phyloP scores from a whole-genome alignment of 2,329 filamentous ascomycete species.

The Fusarium sambucinum region DNA sequence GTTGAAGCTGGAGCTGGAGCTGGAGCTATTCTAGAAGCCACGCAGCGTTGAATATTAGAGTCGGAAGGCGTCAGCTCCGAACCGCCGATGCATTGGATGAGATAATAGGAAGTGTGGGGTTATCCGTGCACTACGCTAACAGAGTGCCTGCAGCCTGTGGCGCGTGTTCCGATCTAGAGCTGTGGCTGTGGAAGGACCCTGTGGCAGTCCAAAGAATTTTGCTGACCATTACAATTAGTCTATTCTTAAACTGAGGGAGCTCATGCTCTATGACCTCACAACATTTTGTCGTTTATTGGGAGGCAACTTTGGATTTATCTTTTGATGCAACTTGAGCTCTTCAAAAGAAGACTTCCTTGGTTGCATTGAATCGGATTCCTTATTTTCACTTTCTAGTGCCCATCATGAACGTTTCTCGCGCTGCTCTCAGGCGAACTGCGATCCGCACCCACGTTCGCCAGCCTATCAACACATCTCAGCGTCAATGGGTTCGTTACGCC shows the following conservation, averaged over 20 bases:
- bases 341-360: not conserved
- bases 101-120: slow-evolving; percentile 17
- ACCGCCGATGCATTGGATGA: slow-evolving; percentile 44
- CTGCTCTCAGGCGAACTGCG: slow-evolving; percentile 48
- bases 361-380: slow-evolving; percentile 13
- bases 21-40: slow-evolving; percentile 47
- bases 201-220: slow-evolving; percentile 46
- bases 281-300: slow-evolving; percentile 24
- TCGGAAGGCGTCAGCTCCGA: slow-evolving; percentile 51
- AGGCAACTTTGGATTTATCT: slow-evolving; percentile 24
- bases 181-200: slow-evolving; percentile 17
- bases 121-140: slow-evolving; percentile 29
- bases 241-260: slow-evolving; percentile 15
- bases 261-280: slow-evolving; percentile 48
- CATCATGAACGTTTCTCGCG: slow-evolving; percentile 51
- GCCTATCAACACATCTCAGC: slow-evolving; percentile 38
- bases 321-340: slow-evolving; percentile 18
- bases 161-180: slow-evolving; percentile 11
- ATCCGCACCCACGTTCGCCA: slow-evolving; percentile 43
- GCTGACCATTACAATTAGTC: slow-evolving; percentile 38
- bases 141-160: slow-evolving; percentile 29
- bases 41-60: slow-evolving; percentile 44
- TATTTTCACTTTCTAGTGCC: slow-evolving; percentile 2
- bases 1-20: slow-evolving; percentile 6
- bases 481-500: slow-evolving; percentile 50